These are phyloP conservation scores for Knoxia roxburghii DNA, from an alignment of 257 asterid genomes.

Conservation along the genomic window DNA sequence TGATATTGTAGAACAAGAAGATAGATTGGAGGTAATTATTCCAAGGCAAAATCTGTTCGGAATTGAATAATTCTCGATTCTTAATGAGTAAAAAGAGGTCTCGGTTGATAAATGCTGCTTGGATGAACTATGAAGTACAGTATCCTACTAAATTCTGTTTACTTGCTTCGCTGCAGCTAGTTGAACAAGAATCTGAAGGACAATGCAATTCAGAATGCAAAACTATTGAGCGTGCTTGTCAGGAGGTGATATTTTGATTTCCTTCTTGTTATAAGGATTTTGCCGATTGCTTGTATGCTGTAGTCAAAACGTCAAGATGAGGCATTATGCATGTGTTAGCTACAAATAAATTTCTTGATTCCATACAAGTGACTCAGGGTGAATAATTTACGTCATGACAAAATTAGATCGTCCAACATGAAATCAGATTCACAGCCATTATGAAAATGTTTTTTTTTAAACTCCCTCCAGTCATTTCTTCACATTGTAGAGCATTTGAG, in stretches of 20 bases:
- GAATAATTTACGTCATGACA: background rate
- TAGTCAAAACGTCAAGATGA: background rate
- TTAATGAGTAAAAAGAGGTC: background rate
- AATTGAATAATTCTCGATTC: background rate
- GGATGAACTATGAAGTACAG: background rate
- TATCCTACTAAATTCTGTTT: background rate
- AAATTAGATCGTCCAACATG: background rate
- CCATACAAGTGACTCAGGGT: background rate
- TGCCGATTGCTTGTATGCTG: background rate
- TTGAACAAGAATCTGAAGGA: slow-evolving; percentile 92
- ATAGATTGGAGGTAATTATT: slow-evolving; percentile 64
- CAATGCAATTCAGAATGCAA: slow-evolving; percentile 90
- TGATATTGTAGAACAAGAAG: slow-evolving; percentile 85
- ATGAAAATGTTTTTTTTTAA: background rate
- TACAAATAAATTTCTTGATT: background rate
- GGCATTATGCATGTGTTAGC: background rate
- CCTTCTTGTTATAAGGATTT: background rate
- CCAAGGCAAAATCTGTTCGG: background rate
- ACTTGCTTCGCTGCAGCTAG: slow-evolving; percentile 52
- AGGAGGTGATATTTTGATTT: slow-evolving; percentile 56
- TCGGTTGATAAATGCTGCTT: background rate
- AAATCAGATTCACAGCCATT: background rate
- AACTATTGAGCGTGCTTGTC: slow-evolving; percentile 96
- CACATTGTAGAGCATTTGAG: background rate
- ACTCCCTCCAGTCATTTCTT: background rate